Percentiles rank a stretch among this genome's conserved stretches.
These are phyloP conservation scores for Funneliformis caledonium DNA, from an alignment of 371 early-diverging fungal species.

Conservation along the genomic window DNA sequence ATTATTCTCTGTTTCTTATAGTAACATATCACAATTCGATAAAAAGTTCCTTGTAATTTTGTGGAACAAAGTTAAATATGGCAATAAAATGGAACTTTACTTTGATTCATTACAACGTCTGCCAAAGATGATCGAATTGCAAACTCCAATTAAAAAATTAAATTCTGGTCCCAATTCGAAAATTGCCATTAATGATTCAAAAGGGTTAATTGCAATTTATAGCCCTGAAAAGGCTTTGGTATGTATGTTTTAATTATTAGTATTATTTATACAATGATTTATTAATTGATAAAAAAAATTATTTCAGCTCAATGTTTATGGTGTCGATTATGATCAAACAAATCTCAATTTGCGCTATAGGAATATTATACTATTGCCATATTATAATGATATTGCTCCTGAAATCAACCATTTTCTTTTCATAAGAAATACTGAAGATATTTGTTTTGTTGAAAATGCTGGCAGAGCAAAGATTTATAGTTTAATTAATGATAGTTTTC, in stretches of 20 bases:
- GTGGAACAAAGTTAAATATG: background rate
- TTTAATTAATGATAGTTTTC: constrained; percentile 21
- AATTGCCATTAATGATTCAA: constrained; percentile 30
- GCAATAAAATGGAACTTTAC: constrained; percentile 4
- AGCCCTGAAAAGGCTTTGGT: constrained; percentile 16
- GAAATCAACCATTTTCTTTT: constrained; percentile 28
- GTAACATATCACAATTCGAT: constrained; percentile 19
- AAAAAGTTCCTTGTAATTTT: constrained; percentile 27
- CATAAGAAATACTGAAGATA: constrained; percentile 31
- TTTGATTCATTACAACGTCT: constrained; percentile 13
- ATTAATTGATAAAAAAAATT: background rate
- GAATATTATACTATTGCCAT: constrained; percentile 22
- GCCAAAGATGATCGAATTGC: background rate
- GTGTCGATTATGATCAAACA: constrained; percentile 22
- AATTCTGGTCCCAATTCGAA: background rate
- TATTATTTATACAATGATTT: background rate
- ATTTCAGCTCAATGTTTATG: constrained; percentile 27
- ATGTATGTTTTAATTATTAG: background rate
- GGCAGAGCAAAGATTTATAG: constrained; percentile 22
- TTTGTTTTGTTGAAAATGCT: constrained; percentile 32
- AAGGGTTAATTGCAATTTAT: constrained; percentile 36
- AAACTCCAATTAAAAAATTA: constrained; percentile 8
- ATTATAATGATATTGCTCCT: constrained; percentile 16
- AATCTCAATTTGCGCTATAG: constrained; percentile 17
- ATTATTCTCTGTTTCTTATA: background rate